Evolutionary conservation across 768 basidiomycete genomes (phyloP).

Genomic region (Amanita phalloides): DNA sequence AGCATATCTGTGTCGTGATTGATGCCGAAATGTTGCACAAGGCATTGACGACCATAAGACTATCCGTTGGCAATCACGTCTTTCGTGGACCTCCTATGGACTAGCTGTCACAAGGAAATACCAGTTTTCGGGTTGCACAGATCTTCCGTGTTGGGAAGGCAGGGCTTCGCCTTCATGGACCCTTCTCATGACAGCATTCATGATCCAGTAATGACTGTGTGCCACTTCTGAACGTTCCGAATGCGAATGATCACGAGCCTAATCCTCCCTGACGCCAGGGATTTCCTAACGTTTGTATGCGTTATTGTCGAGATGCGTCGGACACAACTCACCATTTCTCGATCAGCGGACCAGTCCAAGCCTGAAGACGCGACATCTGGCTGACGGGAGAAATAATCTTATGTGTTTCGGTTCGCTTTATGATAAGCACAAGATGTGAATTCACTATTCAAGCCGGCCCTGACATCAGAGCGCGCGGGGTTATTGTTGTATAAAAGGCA

Average conservation of each 20-base stretch:
- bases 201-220: neutral
- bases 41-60: neutral
- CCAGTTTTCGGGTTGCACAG: neutral
- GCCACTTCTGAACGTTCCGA: slow-evolving; percentile 2
- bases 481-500: slow-evolving; percentile 13
- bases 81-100: neutral
- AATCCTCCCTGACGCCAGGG: neutral
- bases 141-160: neutral
- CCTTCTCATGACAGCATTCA: slow-evolving; percentile 12
- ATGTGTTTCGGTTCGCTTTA: slow-evolving; percentile 3
- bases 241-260: slow-evolving; percentile 2
- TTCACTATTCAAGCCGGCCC: slow-evolving; percentile 19
- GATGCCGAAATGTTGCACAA: neutral
- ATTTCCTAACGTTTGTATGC: neutral
- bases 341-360: slow-evolving; percentile 9
- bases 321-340: neutral
- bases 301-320: slow-evolving; percentile 2
- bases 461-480: slow-evolving; percentile 21
- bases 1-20: neutral
- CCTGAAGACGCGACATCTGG: slow-evolving; percentile 4
- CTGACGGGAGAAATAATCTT: slow-evolving; percentile 2
- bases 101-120: neutral
- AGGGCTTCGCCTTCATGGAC: slow-evolving; percentile 6
- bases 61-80: neutral
- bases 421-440: slow-evolving; percentile 9